A percentile compares a stretch with the other conserved stretches of the same genome.
Evolutionary conservation across 106 monocot species (phyloP).

Genomic region (Triglochin maritima): DNA sequence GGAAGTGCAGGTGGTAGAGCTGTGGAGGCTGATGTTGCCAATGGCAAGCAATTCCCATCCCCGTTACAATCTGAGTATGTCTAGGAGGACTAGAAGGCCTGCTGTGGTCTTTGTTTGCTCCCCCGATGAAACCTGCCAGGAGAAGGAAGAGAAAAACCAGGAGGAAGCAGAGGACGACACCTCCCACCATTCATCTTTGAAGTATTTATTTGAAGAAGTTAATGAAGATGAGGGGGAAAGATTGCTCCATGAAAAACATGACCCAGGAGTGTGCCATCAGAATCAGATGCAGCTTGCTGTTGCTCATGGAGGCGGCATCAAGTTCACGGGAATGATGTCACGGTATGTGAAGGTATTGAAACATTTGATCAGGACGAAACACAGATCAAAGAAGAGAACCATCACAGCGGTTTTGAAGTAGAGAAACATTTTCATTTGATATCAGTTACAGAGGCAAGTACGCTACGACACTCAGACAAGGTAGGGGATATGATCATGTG

Average conservation of each 20-base stretch:
- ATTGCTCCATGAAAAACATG: not conserved
- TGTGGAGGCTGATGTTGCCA: not conserved
- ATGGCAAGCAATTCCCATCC: not conserved
- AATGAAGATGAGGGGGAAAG: not conserved
- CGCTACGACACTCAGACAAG: not conserved
- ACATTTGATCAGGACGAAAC: not conserved
- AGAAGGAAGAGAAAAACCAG: not conserved
- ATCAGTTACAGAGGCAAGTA: not conserved
- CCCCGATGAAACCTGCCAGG: not conserved
- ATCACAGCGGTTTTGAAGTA: not conserved
- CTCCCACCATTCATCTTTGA: not conserved
- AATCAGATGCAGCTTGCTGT: not conserved
- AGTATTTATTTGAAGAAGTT: not conserved
- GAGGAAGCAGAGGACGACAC: not conserved
- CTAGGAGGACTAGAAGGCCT: conserved; percentile 9
- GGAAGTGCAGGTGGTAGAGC: not conserved
- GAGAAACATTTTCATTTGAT: not conserved
- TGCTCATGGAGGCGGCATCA: not conserved
- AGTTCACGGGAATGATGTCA: not conserved
- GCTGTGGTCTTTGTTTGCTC: not conserved
- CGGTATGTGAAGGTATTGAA: conserved; percentile 5
- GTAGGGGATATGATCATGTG: not conserved
- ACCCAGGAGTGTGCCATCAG: not conserved
- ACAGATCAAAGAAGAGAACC: not conserved
- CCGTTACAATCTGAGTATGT: conserved; percentile 3